Percentiles rank a stretch among this genome's conserved stretches.
phyloP scores from a whole-genome alignment of 1,284 basidiomycete species.

The Trichosporon coremiiforme region DNA sequence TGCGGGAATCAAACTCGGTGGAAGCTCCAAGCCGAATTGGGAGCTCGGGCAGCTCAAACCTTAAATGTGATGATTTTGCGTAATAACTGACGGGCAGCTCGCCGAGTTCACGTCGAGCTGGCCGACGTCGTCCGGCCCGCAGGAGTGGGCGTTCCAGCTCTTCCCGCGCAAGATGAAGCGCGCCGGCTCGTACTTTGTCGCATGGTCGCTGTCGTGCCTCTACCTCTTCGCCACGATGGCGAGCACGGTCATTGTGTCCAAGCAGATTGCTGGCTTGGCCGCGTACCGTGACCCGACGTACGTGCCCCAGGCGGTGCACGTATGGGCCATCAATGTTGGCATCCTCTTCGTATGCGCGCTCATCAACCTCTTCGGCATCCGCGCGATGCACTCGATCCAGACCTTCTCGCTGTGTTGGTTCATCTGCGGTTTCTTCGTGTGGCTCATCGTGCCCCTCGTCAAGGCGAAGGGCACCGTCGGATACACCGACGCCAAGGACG shows the following conservation, averaged over 20 bases:
- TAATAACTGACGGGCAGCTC: conserved; percentile 4
- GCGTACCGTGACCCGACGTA: conserved; percentile 11
- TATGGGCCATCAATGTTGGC: conserved; percentile 20
- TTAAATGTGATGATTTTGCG: too few relatives aligned
- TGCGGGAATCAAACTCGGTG: neutral
- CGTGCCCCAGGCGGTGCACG: neutral
- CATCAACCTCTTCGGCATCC: conserved; percentile 23
- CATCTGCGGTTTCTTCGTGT: conserved; percentile 20
- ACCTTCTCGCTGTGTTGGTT: conserved; percentile 21
- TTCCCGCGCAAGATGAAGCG: conserved; percentile 21
- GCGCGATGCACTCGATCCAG: conserved; percentile 20
- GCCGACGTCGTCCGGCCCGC: conserved; percentile 22
- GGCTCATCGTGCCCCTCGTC: conserved; percentile 21
- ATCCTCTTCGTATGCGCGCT: conserved; percentile 13
- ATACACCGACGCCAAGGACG: conserved; percentile 4
- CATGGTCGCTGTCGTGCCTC: conserved; percentile 19
- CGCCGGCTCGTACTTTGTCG: conserved; percentile 18
- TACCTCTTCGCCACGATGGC: conserved; percentile 23
- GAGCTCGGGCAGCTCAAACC: too few relatives aligned
- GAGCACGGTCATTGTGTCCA: conserved; percentile 8
- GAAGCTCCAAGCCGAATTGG: neutral
- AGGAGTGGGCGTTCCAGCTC: conserved; percentile 25
- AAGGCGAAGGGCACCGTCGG: neutral
- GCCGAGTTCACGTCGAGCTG: conserved; percentile 19
- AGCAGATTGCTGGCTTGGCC: conserved; percentile 16